These are phyloP conservation scores for Amauroascus niger DNA, from an alignment of 2,329 filamentous ascomycete genomes.

Conservation along the genomic window DNA sequence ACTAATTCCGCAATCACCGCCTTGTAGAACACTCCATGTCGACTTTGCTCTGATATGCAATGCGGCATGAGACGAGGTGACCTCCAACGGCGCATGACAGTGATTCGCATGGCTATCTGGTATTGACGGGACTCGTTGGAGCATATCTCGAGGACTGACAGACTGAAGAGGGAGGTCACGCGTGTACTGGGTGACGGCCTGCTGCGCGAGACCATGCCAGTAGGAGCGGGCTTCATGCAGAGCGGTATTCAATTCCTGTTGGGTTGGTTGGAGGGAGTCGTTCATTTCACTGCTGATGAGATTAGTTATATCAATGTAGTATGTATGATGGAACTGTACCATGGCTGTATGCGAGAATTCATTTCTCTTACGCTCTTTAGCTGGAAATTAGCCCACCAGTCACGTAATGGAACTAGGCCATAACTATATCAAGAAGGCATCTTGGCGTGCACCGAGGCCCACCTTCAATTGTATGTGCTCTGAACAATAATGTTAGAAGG, in stretches of 20 bases:
- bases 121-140: constrained; percentile 4
- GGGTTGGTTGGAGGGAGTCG: constrained; percentile 5
- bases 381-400: too few relatives aligned
- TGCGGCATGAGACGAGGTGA: background rate
- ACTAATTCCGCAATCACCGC: background rate
- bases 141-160: constrained; percentile 3
- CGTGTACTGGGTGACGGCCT: constrained; percentile 1
- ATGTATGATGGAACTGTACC: too few relatives aligned
- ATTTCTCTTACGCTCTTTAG: too few relatives aligned
- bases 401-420: too few relatives aligned
- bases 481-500: too few relatives aligned
- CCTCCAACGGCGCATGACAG: background rate
- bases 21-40: constrained; percentile 2
- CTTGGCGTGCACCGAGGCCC: too few relatives aligned
- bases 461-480: too few relatives aligned
- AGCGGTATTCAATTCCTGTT: background rate
- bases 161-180: background rate
- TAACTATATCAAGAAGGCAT: too few relatives aligned
- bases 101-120: background rate
- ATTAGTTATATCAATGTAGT: too few relatives aligned
- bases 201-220: constrained; percentile 8
- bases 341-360: too few relatives aligned
- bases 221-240: constrained; percentile 1
- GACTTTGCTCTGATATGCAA: constrained; percentile 1
- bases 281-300: background rate